phyloP scores from a whole-genome alignment of 2,329 filamentous ascomycete species.

The Aspergillus fijiensis region DNA sequence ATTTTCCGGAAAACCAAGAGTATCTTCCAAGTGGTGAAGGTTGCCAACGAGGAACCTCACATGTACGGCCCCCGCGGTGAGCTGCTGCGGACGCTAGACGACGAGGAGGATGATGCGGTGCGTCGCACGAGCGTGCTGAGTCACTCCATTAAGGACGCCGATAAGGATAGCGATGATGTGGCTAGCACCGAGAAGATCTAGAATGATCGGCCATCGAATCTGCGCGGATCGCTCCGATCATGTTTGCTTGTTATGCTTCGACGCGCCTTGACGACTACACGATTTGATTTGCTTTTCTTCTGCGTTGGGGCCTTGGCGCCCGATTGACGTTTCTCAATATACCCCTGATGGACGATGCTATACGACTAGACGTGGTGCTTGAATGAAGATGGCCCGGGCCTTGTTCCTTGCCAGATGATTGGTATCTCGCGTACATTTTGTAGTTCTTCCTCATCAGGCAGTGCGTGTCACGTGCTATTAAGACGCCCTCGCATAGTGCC shows the following conservation, averaged over 20 bases:
- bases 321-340: background rate
- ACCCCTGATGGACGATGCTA: background rate
- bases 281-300: background rate
- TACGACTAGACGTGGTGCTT: background rate
- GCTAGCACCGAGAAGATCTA: conserved; percentile 18
- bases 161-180: conserved; percentile 19
- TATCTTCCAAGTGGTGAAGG: conserved; percentile 50
- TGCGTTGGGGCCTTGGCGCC: background rate
- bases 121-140: conserved; percentile 32
- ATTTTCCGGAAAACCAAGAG: conserved; percentile 60
- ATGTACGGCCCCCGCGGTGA: conserved; percentile 61
- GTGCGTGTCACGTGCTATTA: no score
- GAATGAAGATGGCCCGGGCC: background rate
- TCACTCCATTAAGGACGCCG: conserved; percentile 18
- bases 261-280: background rate
- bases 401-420: background rate
- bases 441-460: background rate
- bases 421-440: background rate
- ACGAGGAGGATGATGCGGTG: conserved; percentile 43
- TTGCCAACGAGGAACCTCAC: conserved; percentile 53
- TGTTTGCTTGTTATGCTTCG: background rate
- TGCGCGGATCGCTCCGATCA: background rate
- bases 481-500: no score
- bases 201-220: background rate
- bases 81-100: conserved; percentile 54